Evolutionary conservation across 495 filamentous ascomycete species (phyloP).

Genomic region (Xylaria telfairii): DNA sequence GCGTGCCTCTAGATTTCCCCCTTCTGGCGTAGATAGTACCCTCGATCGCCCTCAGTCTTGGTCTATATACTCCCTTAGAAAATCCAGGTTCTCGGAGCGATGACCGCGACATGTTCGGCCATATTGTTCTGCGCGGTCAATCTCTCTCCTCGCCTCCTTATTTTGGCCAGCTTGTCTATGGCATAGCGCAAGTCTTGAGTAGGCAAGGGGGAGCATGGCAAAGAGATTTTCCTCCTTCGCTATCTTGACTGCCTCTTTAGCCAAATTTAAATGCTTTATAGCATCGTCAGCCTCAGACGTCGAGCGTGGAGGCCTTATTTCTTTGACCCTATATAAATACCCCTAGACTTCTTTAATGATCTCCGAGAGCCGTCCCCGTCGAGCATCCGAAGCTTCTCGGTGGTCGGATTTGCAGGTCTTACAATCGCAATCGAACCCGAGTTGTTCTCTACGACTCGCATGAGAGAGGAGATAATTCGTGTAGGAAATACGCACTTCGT

Average conservation of each 20-base stretch:
- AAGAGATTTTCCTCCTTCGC: background rate
- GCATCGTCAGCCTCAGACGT: background rate
- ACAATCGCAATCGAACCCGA: background rate
- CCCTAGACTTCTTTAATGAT: rapidly evolving
- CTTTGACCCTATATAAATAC: background rate
- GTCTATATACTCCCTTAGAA: too few species aligned
- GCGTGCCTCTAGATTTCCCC: background rate
- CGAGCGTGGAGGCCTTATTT: background rate
- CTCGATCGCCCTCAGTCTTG: too few species aligned
- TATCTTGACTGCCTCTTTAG: background rate
- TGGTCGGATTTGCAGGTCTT: background rate
- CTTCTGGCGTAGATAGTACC: background rate
- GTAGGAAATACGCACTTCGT: background rate
- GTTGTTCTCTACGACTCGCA: background rate
- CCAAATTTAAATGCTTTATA: background rate
- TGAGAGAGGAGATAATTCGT: background rate
- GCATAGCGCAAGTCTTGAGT: background rate
- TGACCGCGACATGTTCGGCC: background rate
- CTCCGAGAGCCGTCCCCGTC: background rate
- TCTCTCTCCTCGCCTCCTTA: background rate
- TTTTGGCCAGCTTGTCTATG: background rate
- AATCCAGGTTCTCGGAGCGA: too few species aligned
- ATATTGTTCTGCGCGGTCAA: background rate
- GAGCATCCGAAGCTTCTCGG: background rate
- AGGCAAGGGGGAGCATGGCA: background rate